Conservation (phyloP, 768 basidiomycete species). For the Leccinellum albellum region DNA sequence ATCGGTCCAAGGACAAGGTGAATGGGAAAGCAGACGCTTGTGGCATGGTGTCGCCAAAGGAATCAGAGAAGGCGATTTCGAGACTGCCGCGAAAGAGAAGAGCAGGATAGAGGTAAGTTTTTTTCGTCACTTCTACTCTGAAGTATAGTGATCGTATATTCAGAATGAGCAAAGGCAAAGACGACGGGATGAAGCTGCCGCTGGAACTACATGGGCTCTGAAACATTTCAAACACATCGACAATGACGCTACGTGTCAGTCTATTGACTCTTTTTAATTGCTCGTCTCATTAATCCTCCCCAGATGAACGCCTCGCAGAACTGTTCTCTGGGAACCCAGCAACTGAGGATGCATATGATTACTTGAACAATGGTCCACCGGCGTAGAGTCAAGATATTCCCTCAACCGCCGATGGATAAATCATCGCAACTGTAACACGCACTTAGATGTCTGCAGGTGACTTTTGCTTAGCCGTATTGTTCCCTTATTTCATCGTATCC, state of each 20-base stretch:
- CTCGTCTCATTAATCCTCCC: not conserved
- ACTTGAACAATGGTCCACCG: slow-evolving; percentile 51
- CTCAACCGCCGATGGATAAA: slow-evolving; percentile 3
- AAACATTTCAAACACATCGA: slow-evolving; percentile 74
- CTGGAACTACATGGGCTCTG: slow-evolving; percentile 67
- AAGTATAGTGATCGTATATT: not conserved
- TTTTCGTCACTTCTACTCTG: no score
- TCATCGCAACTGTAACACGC: not conserved
- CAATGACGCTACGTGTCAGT: slow-evolving; percentile 70
- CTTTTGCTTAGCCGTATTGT: slow-evolving; percentile 17
- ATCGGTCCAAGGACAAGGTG: slow-evolving; percentile 61
- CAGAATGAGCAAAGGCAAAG: slow-evolving; percentile 92
- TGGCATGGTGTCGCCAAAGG: slow-evolving; percentile 89
- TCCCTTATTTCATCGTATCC: slow-evolving; percentile 8
- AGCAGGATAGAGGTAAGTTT: slow-evolving; percentile 75
- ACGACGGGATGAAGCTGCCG: slow-evolving; percentile 75
- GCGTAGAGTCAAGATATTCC: slow-evolving; percentile 14
- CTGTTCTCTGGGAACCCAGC: slow-evolving; percentile 60
- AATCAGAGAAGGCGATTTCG: slow-evolving; percentile 88
- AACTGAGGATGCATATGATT: slow-evolving; percentile 76
- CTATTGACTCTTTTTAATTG: not conserved
- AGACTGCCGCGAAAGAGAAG: slow-evolving; percentile 87
- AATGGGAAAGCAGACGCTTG: slow-evolving; percentile 82
- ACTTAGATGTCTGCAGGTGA: slow-evolving; percentile 9
- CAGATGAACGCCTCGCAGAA: slow-evolving; percentile 62